These are phyloP conservation scores for Exophiala alcalophila DNA, from an alignment of 2,329 filamentous ascomycete genomes.

Conservation along the genomic window DNA sequence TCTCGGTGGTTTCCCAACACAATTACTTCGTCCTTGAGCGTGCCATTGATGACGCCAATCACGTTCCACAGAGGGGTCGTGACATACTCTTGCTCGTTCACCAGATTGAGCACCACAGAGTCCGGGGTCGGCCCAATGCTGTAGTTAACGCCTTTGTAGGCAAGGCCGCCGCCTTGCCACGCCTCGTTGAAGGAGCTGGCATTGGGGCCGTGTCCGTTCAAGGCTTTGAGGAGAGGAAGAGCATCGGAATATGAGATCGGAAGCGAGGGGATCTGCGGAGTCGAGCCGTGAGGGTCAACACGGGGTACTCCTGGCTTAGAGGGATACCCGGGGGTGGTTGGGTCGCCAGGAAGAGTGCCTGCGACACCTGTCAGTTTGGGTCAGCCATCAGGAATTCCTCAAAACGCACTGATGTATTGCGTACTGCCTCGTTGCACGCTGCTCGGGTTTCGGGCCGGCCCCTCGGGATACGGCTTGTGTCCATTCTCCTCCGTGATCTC, in stretches of 20 bases:
- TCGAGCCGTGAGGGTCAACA: slow-evolving; percentile 64
- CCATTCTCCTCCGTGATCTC: slow-evolving; percentile 78
- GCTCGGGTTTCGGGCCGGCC: slow-evolving; percentile 81
- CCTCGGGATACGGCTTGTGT: slow-evolving; percentile 73
- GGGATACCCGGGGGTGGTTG: slow-evolving; percentile 89
- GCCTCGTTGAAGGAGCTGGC: slow-evolving; percentile 68
- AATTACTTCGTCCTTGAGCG: slow-evolving; percentile 75
- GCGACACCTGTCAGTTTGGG: slow-evolving; percentile 26
- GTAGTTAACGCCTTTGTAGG: slow-evolving; percentile 78
- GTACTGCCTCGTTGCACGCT: slow-evolving; percentile 87
- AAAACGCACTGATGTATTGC: slow-evolving; percentile 68
- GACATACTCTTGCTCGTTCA: slow-evolving; percentile 77
- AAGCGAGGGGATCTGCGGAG: slow-evolving; percentile 82
- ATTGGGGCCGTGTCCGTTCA: slow-evolving; percentile 83
- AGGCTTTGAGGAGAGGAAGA: slow-evolving; percentile 78
- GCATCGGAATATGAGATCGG: slow-evolving; percentile 88
- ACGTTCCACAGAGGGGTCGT: slow-evolving; percentile 86
- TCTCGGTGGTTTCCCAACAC: slow-evolving; percentile 91
- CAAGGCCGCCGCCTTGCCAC: slow-evolving; percentile 71
- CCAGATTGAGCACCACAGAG: slow-evolving; percentile 64
- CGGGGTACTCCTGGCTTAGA: slow-evolving; percentile 86
- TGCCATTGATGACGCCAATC: slow-evolving; percentile 84
- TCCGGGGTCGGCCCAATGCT: slow-evolving; percentile 80
- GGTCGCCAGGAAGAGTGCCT: slow-evolving; percentile 65
- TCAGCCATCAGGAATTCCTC: slow-evolving; percentile 6